Evolutionary conservation across 164 flowering plant genomes (phyloP).

Genomic region (Chimonanthus praecox): DNA sequence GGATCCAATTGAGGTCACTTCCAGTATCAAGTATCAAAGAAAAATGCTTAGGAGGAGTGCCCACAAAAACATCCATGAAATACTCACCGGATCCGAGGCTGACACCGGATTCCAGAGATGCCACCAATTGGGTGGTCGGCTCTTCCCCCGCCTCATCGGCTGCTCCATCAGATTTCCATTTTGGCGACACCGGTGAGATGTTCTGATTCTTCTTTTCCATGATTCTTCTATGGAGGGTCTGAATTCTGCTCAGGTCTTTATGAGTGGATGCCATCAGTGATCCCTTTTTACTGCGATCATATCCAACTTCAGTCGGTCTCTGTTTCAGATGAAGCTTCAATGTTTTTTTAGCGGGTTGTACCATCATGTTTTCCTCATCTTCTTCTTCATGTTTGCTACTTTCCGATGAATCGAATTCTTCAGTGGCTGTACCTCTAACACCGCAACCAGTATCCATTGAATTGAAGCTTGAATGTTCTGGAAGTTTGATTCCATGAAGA

Average conservation of each 20-base stretch:
- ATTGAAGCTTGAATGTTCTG: conserved; percentile 49
- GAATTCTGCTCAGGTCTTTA: conserved; percentile 56
- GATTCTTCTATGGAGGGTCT: conserved; percentile 47
- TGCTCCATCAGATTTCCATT: conserved; percentile 17
- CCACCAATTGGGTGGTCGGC: conserved; percentile 43
- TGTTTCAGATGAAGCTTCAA: conserved; percentile 51
- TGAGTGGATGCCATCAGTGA: conserved; percentile 37
- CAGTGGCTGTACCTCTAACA: conserved; percentile 9
- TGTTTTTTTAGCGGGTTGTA: conserved; percentile 2
- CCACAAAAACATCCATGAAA: conserved; percentile 90
- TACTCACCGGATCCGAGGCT: conserved; percentile 93
- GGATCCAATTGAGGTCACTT: conserved; percentile 96
- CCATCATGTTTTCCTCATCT: not conserved
- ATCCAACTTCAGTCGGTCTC: conserved; percentile 13
- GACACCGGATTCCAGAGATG: conserved; percentile 83
- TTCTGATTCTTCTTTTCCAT: conserved; percentile 18
- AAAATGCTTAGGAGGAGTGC: conserved; percentile 91
- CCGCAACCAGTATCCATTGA: conserved; percentile 28
- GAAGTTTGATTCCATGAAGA: conserved; percentile 48
- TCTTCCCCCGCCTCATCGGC: conserved; percentile 1
- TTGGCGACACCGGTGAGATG: conserved; percentile 14
- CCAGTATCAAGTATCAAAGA: conserved; percentile 91
- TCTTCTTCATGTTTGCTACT: conserved; percentile 6
- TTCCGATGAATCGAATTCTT: not conserved
- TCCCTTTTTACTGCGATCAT: conserved; percentile 15